phyloP scores from a whole-genome alignment of 352 stramenopile species.

The Phytophthora melonis region DNA sequence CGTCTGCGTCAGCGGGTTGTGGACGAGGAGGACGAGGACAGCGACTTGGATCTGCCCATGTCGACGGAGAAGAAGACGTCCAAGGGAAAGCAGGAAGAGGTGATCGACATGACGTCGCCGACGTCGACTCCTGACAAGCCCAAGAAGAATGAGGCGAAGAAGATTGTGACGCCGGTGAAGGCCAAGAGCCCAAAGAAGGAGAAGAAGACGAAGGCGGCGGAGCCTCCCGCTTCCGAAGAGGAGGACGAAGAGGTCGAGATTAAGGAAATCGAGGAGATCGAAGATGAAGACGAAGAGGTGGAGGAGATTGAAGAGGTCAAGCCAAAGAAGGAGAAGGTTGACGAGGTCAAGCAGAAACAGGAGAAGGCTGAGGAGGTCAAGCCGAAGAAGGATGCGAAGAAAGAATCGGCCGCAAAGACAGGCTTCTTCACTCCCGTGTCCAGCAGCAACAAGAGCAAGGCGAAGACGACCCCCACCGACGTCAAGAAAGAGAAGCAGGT shows the following conservation, averaged over 20 bases:
- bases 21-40: constrained; percentile 67
- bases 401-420: constrained; percentile 21
- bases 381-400: background rate
- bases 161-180: constrained; percentile 15
- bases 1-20: constrained; percentile 70
- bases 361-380: constrained; percentile 12
- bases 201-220: constrained; percentile 5
- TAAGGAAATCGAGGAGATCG: constrained; percentile 13
- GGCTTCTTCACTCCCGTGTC: constrained; percentile 47
- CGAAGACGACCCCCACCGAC: constrained; percentile 14
- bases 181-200: constrained; percentile 15
- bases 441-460: constrained; percentile 35
- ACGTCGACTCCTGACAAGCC: constrained; percentile 23
- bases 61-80: constrained; percentile 25
- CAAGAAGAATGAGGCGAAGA: constrained; percentile 34
- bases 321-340: background rate
- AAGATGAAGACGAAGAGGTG: constrained; percentile 17
- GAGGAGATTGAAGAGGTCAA: constrained; percentile 12
- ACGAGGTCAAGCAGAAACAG: background rate
- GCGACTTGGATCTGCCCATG: constrained; percentile 46
- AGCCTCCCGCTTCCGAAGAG: constrained; percentile 3
- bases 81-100: constrained; percentile 35
- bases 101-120: constrained; percentile 50
- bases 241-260: constrained; percentile 7
- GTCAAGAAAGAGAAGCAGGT: constrained; percentile 22